Conservation (phyloP, 805 yeast genomes). For the Candida ulmi region DNA sequence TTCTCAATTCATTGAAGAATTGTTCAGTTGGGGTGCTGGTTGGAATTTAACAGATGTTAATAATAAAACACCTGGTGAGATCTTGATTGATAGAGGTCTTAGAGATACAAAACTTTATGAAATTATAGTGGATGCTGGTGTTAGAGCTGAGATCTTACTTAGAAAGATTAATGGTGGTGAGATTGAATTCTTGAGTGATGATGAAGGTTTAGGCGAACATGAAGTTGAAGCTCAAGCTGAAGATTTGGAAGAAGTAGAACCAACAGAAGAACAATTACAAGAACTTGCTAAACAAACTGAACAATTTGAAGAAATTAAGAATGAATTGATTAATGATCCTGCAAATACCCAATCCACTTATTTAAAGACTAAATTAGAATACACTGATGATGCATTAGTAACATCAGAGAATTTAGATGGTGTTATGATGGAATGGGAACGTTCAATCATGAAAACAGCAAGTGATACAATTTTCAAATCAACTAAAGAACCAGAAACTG, state of each 20-base stretch:
- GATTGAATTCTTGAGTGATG: conserved; percentile 44
- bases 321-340: conserved; percentile 39
- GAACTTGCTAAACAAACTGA: conserved; percentile 15
- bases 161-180: conserved; percentile 65
- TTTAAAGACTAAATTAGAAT: conserved; percentile 60
- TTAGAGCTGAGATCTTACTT: conserved; percentile 77
- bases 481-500: conserved; percentile 21
- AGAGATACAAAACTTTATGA: conserved; percentile 38
- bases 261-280: conserved; percentile 17
- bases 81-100: conserved; percentile 50
- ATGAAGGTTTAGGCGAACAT: conserved; percentile 14
- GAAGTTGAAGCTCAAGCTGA: too few relatives aligned
- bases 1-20: conserved; percentile 48
- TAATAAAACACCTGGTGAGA: conserved; percentile 81
- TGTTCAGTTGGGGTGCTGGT: conserved; percentile 86
- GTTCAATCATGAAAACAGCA: conserved; percentile 72
- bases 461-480: conserved; percentile 65
- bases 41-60: conserved; percentile 78
- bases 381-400: conserved; percentile 60
- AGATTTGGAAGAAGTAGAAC: too few relatives aligned
- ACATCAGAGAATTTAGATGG: conserved; percentile 78
- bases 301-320: conserved; percentile 10
- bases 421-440: conserved; percentile 98
- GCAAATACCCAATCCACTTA: conserved; percentile 62
- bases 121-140: conserved; percentile 74